Base-by-base conservation (phyloP, 129 eudicot species). In the Centaurea solstitialis region DNA sequence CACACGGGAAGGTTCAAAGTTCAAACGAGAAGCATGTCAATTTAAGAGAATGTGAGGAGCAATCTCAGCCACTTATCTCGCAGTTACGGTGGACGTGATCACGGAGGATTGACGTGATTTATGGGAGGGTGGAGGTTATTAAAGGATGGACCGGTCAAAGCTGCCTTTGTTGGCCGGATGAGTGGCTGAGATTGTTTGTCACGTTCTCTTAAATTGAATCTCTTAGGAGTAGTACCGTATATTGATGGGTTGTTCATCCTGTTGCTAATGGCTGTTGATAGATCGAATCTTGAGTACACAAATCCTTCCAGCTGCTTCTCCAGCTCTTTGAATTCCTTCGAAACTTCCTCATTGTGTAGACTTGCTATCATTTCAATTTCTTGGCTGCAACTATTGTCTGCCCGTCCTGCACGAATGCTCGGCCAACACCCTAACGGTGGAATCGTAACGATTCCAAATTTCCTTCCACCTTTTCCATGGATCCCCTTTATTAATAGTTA, bases 181-280 rank as follows among this genome's bases (percentile, higher is more conserved):
- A n/a, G n/a, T n/a, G n/a, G n/a, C n/a, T n/a, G n/a, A n/a, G n/a
- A n/a, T n/a, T n/a, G n/a, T n/a, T n/a, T n/a, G n/a, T n/a, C n/a
- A n/a, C n/a, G n/a, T n/a, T n/a, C n/a, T n/a, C n/a, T n/a, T n/a
- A n/a, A n/a, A n/a, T n/a, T n/a, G n/a, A n/a, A n/a, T n/a, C n/a
- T n/a, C n/a, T n/a, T n/a, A n/a, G n/a, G n/a, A 33, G 37, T 33
- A 87, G 37, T 33, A 87, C 91, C 92, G 61, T 86, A 86, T 74
- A 45, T 75, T 30, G 85, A 13, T 5, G 87, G 86, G 8, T 78
- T 28, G 1, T 38, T 40, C 77, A 84, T 68, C 13, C 88, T 66
- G 7, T 76, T 23, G 13, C 61, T n/a, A n/a, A 76, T n/a, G 28
- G 79, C 62, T 0, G 87, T 67, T 9, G 20, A 41, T 43, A 78